Evolutionary conservation across 2,329 filamentous ascomycete genomes (phyloP), one percentile per base, ranked within the genome.

Genomic region (Xylogone sp.): DNA sequence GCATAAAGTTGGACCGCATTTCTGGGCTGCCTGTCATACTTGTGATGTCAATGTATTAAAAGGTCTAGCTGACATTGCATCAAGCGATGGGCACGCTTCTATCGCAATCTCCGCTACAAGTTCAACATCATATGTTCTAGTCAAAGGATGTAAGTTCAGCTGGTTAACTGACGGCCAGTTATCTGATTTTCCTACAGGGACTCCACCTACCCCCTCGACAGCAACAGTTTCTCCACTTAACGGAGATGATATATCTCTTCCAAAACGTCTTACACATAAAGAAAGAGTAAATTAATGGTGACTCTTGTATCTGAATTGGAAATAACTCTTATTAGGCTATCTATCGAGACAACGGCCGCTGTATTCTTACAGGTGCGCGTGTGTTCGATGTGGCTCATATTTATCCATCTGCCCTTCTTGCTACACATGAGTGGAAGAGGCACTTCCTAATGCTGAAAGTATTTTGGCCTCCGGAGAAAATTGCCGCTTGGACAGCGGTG

Each of bases 1-100:
- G 5, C 46, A 50, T 20, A 21, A 27, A 43, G 51, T 49, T 31
- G 20, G 51, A 48, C 53, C 46, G 34, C 51, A 53, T 43, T 57
- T 57, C 42, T 57, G 49, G 53, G 55, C 54, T 49, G 52, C 52
- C 13, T 58, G 54, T 27, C 52, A 56, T 18, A 19, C 54, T 21
- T 56, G 54, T 46, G 56, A 58, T 45, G 29, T 56, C 27, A 21
- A 52, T 21, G 45, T 46, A 13, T 52, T 58, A 42, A 44, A 51
- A 53, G 8, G n/a, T 4, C 5, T 39, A 18, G 34, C 34, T 5
- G 34, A 39, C 8, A 39, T 7, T 39, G 34, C 34, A 39, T 39
- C 34, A 39, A 13, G n/a, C 8, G 13, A 39, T 39, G 5, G n/a
- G 5, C 10, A 9, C 34, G n/a, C 5, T 16, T 39, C 34, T 18